Base-by-base conservation (phyloP, 768 basidiomycete genomes). In the Chalciporus pseudorubinellus region DNA sequence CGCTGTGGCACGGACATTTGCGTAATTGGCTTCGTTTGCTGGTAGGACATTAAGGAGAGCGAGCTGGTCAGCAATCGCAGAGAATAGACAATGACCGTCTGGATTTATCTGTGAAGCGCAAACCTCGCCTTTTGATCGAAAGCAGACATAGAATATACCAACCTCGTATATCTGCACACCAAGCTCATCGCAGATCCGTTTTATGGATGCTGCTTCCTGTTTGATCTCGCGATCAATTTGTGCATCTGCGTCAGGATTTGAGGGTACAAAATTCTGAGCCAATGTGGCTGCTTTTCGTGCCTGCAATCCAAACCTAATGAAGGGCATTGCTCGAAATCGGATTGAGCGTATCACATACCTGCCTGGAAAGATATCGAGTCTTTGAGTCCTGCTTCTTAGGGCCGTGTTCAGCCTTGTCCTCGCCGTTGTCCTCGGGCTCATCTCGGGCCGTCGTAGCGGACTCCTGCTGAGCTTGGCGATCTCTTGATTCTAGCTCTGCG, bases 21-120 rank as follows among this genome's bases (percentile, higher is more conserved):
- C 61, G 62, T 90, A 89, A 48, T 75, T 81, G 28, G 87, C 84
- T 54, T 84, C 68, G 13, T 72, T 59, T 2, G 78, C 59, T 9
- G 85, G 77, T 26, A 94, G 53, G 44, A 93, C 68, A 33, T 82
- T 80, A 22, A 94, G 79, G n/a, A 89, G 61, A 40, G 74, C 75
- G 28, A 97, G 82, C 66, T 99, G 95, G 69, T 98, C 93, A 21
- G 92, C 95, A 21, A 98, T 75, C 10, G 95, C 92, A 42, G 92
- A 89, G 73, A 88, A 99, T 26, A 98, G 83, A 72, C 95, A 98
- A 61, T 98, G 95, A 0, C 95, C 95, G 61, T 98, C 95, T 16
- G 95, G 92, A 52, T 85, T 84, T 59, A 98, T 87, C 93, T 97
- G 58, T 51, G n/a, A 14, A 6, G n/a, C 5, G 34, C 10, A 48